These are phyloP conservation scores for Penicillium sp. DNA, from an alignment of 2,329 filamentous ascomycete species.

Conservation along the genomic window DNA sequence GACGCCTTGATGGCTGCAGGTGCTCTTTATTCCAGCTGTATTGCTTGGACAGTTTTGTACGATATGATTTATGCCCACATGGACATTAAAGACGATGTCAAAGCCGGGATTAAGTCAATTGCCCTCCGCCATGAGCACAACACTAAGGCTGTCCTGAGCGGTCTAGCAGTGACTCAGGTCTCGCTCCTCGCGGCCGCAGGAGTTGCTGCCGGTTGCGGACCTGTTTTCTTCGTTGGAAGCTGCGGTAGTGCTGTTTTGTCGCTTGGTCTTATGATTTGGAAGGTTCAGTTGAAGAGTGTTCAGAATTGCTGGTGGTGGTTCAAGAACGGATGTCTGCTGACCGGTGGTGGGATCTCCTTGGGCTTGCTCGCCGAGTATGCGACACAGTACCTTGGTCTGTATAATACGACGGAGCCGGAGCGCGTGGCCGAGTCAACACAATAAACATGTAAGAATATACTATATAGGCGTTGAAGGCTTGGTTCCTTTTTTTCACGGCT, in stretches of 20 bases:
- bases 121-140: slow-evolving; percentile 50
- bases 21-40: slow-evolving; percentile 47
- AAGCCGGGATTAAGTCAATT: slow-evolving; percentile 52
- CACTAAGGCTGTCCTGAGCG: slow-evolving; percentile 45
- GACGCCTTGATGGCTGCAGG: slow-evolving; percentile 39
- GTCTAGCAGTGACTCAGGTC: slow-evolving; percentile 42
- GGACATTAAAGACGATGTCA: slow-evolving; percentile 51
- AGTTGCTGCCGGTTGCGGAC: slow-evolving; percentile 53
- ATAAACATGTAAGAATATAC: slow-evolving; percentile 10
- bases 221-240: slow-evolving; percentile 57
- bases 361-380: slow-evolving; percentile 58
- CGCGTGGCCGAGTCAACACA: slow-evolving; percentile 2
- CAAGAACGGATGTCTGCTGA: slow-evolving; percentile 60
- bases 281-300: slow-evolving; percentile 56
- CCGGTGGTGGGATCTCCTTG: slow-evolving; percentile 57
- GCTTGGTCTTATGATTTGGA: slow-evolving; percentile 59
- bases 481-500: neutral
- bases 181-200: slow-evolving; percentile 45
- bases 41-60: slow-evolving; percentile 51
- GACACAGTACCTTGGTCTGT: slow-evolving; percentile 28
- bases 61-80: slow-evolving; percentile 55
- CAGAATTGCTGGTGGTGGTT: slow-evolving; percentile 65
- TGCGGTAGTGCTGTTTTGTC: slow-evolving; percentile 57
- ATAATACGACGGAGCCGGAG: slow-evolving; percentile 16
- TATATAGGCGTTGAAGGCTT: neutral